Conservation (phyloP, 2,329 filamentous ascomycete genomes). For the Alternaria arbusti region DNA sequence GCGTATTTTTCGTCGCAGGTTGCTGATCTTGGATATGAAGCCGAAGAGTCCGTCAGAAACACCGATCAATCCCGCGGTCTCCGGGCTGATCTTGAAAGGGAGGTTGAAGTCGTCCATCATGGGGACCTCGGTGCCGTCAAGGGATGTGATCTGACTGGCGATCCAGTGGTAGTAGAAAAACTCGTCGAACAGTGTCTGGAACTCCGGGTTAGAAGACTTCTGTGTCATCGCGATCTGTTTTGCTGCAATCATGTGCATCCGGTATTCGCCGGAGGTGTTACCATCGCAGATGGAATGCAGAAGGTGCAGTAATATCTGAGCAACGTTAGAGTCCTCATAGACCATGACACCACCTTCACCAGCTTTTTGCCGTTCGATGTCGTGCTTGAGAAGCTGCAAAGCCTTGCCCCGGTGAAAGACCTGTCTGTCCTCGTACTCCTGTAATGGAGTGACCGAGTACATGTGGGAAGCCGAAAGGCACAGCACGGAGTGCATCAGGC, state of each 20-base stretch:
- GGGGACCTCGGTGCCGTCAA: slow-evolving; percentile 60
- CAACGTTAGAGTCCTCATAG: slow-evolving; percentile 65
- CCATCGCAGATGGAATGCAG: slow-evolving; percentile 68
- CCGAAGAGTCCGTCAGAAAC: slow-evolving; percentile 83
- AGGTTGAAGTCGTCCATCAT: slow-evolving; percentile 61
- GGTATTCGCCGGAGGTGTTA: slow-evolving; percentile 71
- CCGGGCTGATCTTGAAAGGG: slow-evolving; percentile 62
- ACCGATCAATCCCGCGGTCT: slow-evolving; percentile 71
- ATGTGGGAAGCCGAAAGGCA: slow-evolving; percentile 81
- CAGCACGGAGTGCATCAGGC: slow-evolving; percentile 89
- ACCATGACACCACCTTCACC: slow-evolving; percentile 45
- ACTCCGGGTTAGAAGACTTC: slow-evolving; percentile 68
- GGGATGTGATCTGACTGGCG: slow-evolving; percentile 63
- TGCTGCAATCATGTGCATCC: slow-evolving; percentile 79
- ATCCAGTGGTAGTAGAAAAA: slow-evolving; percentile 86
- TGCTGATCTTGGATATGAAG: slow-evolving; percentile 79
- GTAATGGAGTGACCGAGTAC: slow-evolving; percentile 58
- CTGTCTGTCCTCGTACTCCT: slow-evolving; percentile 61
- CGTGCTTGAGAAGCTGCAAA: slow-evolving; percentile 59
- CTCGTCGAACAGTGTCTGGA: slow-evolving; percentile 73
- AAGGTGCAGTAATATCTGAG: slow-evolving; percentile 65
- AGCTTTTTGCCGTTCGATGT: slow-evolving; percentile 48
- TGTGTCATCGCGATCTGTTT: slow-evolving; percentile 69
- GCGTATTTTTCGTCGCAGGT: slow-evolving; percentile 76
- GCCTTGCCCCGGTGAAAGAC: slow-evolving; percentile 44